phyloP scores from a whole-genome alignment of 129 eudicot species.

The Mikania micrantha region DNA sequence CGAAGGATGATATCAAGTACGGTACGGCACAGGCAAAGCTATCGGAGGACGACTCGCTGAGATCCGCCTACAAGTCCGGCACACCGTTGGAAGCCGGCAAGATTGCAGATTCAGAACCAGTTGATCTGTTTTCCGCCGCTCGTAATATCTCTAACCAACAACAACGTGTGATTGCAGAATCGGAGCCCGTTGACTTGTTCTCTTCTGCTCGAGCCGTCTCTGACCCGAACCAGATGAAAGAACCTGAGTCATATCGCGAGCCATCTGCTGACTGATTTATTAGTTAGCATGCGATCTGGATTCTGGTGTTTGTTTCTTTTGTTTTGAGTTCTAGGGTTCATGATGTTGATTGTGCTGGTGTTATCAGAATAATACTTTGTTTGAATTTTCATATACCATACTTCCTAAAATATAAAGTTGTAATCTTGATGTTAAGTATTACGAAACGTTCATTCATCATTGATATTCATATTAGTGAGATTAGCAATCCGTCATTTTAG shows the following conservation, averaged over 20 bases:
- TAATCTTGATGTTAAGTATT: too few relatives aligned
- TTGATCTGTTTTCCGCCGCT: constrained; percentile 47
- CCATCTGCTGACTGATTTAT: constrained; percentile 2
- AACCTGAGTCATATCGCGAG: not conserved
- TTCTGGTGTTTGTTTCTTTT: too few relatives aligned
- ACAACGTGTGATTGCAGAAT: constrained; percentile 30
- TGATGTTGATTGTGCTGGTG: too few relatives aligned
- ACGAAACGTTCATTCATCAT: too few relatives aligned
- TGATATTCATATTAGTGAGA: too few relatives aligned
- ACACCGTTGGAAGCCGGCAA: constrained; percentile 56
- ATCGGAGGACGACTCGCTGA: constrained; percentile 36
- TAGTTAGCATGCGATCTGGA: too few relatives aligned
- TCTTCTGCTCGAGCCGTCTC: constrained; percentile 19
- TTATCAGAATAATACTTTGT: too few relatives aligned
- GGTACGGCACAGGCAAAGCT: constrained; percentile 40
- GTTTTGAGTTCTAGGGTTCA: too few relatives aligned
- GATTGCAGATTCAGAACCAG: constrained; percentile 42
- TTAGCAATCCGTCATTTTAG: too few relatives aligned
- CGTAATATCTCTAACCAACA: constrained; percentile 28
- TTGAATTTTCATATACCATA: too few relatives aligned
- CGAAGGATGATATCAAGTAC: constrained; percentile 42
- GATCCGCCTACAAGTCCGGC: constrained; percentile 37
- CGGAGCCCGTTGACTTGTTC: constrained; percentile 35
- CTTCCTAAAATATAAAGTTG: too few relatives aligned
- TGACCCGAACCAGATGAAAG: constrained; percentile 6